These are phyloP conservation scores for Fusarium pseudoanthophilum DNA, from an alignment of 2,329 filamentous ascomycete species.

Conservation along the genomic window DNA sequence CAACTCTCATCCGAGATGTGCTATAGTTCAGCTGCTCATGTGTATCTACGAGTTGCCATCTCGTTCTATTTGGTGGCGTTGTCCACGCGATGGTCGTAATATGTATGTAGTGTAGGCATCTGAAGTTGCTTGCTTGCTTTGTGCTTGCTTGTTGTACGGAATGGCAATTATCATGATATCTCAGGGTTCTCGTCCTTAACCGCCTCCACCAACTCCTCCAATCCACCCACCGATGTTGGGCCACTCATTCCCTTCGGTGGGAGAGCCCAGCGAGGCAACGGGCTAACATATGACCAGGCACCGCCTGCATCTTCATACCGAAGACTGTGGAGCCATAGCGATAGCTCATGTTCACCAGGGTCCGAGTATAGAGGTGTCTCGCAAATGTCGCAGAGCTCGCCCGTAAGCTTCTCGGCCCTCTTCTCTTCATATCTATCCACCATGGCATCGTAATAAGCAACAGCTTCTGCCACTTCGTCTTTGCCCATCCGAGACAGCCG, in stretches of 20 bases:
- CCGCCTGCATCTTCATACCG: slow-evolving; percentile 88
- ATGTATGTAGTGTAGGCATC: slow-evolving; percentile 16
- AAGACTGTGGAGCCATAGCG: slow-evolving; percentile 92
- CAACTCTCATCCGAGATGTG: slow-evolving; percentile 24
- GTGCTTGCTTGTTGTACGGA: slow-evolving; percentile 19
- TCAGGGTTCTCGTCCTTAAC: slow-evolving; percentile 59
- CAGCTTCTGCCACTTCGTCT: slow-evolving; percentile 87
- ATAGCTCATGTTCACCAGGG: slow-evolving; percentile 88
- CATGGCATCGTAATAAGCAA: slow-evolving; percentile 94
- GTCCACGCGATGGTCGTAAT: slow-evolving; percentile 1
- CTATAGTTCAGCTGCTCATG: slow-evolving; percentile 12
- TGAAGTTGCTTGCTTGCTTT: slow-evolving; percentile 22
- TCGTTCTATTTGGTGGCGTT: slow-evolving; percentile 31
- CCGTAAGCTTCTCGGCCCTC: slow-evolving; percentile 94
- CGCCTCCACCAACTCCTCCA: slow-evolving; percentile 69
- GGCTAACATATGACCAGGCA: slow-evolving; percentile 87
- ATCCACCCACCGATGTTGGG: slow-evolving; percentile 72
- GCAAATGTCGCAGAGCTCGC: slow-evolving; percentile 82
- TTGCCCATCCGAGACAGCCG: slow-evolving; percentile 92
- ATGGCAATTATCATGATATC: slow-evolving; percentile 44
- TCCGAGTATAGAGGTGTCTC: slow-evolving; percentile 92
- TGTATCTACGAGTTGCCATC: slow-evolving; percentile 27
- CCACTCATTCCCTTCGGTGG: slow-evolving; percentile 79
- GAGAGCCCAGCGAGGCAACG: slow-evolving; percentile 86
- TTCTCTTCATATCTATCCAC: slow-evolving; percentile 89